A percentile compares a stretch with the other conserved stretches of the same genome.
These are phyloP conservation scores for Camellia granthamiana DNA, from an alignment of 148 eudicot genomes.

Conservation along the genomic window DNA sequence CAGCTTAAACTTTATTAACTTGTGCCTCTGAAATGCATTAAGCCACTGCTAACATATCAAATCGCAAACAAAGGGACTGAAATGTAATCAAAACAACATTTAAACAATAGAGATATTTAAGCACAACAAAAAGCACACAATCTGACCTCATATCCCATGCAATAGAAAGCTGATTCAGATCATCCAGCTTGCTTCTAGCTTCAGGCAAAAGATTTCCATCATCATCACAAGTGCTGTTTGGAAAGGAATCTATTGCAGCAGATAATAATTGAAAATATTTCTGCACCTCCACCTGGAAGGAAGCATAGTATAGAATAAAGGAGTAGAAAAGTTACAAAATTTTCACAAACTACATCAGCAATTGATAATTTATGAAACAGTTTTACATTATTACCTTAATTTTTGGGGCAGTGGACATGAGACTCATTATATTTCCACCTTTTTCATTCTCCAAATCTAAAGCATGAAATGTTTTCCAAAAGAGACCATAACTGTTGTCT, in stretches of 20 bases:
- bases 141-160: constrained; percentile 14
- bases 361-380: neutral
- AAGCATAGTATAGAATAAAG: neutral
- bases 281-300: constrained; percentile 17
- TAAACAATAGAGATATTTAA: neutral
- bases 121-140: neutral
- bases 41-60: neutral
- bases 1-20: neutral
- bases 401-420: neutral
- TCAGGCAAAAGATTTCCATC: constrained; percentile 4
- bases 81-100: neutral
- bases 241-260: constrained; percentile 4
- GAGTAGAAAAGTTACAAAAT: neutral
- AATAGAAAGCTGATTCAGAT: constrained; percentile 12
- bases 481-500: neutral
- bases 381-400: neutral
- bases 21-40: neutral
- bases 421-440: neutral
- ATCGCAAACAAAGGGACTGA: neutral
- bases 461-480: constrained; percentile 8
- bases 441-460: neutral
- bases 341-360: neutral
- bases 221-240: neutral
- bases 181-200: constrained; percentile 14
- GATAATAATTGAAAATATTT: neutral